Percentiles rank a stretch among this genome's conserved stretches.
phyloP scores from a whole-genome alignment of 192 early-diverging fungal species.

The Coemansia reversa region DNA sequence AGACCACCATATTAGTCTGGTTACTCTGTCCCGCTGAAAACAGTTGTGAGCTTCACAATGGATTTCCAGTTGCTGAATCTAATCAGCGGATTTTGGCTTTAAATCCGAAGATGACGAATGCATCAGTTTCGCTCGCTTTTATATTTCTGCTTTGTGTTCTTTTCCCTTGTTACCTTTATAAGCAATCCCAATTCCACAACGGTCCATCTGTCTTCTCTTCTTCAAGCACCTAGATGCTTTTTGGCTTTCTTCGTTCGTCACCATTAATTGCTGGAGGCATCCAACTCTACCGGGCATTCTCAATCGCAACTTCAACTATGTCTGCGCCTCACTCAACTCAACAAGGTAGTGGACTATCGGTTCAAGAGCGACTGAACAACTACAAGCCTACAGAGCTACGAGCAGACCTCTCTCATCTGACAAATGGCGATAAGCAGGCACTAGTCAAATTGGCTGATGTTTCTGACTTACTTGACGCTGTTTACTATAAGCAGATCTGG shows the following conservation, averaged over 20 bases:
- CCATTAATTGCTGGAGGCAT: not conserved
- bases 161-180: too few species aligned
- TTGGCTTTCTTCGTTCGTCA: not conserved
- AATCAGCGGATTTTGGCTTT: too few species aligned
- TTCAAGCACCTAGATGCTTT: constrained; percentile 3
- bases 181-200: too few species aligned
- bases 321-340: not conserved
- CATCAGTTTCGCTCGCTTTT: too few species aligned
- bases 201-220: not conserved
- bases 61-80: too few species aligned
- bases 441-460: constrained; percentile 62
- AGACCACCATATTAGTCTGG: too few species aligned
- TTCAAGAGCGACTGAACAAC: constrained; percentile 47
- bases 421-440: constrained; percentile 59
- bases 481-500: constrained; percentile 71
- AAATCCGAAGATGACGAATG: too few species aligned
- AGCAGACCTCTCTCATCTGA: constrained; percentile 61
- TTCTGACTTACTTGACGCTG: constrained; percentile 59
- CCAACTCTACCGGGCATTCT: constrained; percentile 13
- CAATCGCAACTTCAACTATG: constrained; percentile 7
- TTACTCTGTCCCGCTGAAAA: too few species aligned
- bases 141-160: too few species aligned
- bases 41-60: too few species aligned
- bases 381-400: constrained; percentile 58
- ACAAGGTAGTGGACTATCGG: not conserved